Percentiles rank a stretch among this genome's conserved stretches.
Conservation (phyloP, 2,329 filamentous ascomycete species). For the Lasiodiplodia theobromae region DNA sequence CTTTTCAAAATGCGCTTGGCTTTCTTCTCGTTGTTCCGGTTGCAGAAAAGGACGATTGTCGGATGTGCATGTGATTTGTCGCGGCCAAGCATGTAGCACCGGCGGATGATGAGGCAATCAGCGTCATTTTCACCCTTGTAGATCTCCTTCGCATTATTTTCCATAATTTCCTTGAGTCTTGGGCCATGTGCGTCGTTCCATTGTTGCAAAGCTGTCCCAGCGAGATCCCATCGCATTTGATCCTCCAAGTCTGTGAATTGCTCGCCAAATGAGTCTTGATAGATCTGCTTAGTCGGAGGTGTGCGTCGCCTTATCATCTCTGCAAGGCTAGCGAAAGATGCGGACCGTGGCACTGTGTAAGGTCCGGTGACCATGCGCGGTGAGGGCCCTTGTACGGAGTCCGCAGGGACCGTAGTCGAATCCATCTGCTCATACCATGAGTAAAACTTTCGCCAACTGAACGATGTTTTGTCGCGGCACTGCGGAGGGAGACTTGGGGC, state of each 20-base stretch:
- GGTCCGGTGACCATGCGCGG: neutral
- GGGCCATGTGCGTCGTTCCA: neutral
- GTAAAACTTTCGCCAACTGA: no score
- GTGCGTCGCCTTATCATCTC: neutral
- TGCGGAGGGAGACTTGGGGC: neutral
- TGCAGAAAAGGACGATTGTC: neutral
- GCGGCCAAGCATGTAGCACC: conserved; percentile 6
- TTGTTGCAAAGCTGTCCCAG: neutral
- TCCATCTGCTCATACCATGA: neutral
- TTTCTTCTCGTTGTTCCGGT: neutral
- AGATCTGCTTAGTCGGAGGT: neutral
- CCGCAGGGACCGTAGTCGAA: no score
- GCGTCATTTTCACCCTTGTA: neutral
- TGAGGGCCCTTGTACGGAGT: neutral
- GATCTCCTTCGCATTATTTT: neutral
- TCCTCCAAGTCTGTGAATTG: neutral
- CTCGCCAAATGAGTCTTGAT: neutral
- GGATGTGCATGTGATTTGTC: neutral
- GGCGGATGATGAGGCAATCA: neutral
- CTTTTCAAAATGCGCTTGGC: neutral
- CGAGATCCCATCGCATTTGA: neutral
- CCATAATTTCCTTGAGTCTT: neutral
- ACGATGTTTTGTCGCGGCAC: neutral
- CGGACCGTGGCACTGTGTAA: neutral
- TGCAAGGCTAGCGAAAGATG: neutral